phyloP scores from a whole-genome alignment of 1,284 basidiomycete species.

The Puccinia brachypodii region DNA sequence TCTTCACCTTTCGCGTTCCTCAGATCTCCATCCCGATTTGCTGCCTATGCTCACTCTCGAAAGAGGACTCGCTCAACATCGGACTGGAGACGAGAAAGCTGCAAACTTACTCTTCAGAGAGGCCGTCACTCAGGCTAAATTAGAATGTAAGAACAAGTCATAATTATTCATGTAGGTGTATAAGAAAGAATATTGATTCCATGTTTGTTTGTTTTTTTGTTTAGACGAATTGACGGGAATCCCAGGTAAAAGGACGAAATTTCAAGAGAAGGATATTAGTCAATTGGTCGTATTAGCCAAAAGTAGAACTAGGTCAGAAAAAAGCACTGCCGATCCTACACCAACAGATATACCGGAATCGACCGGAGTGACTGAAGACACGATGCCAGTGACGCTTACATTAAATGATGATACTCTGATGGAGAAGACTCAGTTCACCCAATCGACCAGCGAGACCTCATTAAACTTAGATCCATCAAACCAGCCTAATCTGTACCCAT shows the following conservation, averaged over 20 bases:
- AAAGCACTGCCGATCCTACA: neutral
- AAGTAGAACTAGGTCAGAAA: slow-evolving; percentile 60
- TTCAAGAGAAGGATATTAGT: slow-evolving; percentile 78
- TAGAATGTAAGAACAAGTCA: slow-evolving; percentile 63
- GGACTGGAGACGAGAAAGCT: slow-evolving; percentile 63
- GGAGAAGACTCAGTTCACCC: slow-evolving; percentile 86
- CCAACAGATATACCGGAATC: neutral
- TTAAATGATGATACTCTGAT: slow-evolving; percentile 88
- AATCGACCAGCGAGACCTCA: slow-evolving; percentile 4
- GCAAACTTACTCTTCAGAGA: slow-evolving; percentile 77
- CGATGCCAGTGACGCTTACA: slow-evolving; percentile 70
- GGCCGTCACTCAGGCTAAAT: slow-evolving; percentile 73
- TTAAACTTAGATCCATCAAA: slow-evolving; percentile 21
- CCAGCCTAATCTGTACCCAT: slow-evolving; percentile 68
- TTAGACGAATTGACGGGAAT: slow-evolving; percentile 81
- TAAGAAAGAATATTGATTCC: too few species aligned
- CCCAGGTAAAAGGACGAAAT: slow-evolving; percentile 90
- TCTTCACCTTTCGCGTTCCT: slow-evolving; percentile 58
- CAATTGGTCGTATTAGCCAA: slow-evolving; percentile 94
- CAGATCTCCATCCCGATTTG: neutral
- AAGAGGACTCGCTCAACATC: slow-evolving; percentile 36
- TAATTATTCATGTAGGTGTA: too few species aligned
- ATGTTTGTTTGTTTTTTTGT: neutral
- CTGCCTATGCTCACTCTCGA: slow-evolving; percentile 35
- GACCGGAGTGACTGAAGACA: slow-evolving; percentile 51